phyloP scores from a whole-genome alignment of 495 filamentous ascomycete genomes.

The Trichocladium antarcticum region DNA sequence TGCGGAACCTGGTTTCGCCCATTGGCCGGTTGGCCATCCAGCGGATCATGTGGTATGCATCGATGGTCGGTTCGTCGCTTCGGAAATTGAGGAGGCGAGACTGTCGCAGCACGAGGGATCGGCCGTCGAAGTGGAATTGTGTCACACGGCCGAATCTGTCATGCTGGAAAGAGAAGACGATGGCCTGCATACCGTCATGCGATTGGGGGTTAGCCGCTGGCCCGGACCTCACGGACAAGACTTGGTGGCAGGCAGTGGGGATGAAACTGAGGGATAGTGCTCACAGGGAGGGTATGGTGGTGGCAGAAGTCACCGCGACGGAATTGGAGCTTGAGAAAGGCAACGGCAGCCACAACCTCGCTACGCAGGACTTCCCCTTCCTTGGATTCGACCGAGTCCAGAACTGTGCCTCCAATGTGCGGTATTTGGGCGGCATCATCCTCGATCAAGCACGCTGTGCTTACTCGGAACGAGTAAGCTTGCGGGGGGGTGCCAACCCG shows the following conservation, averaged over 20 bases:
- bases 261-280: too few relatives aligned
- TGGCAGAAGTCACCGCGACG: not conserved
- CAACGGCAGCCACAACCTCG: not conserved
- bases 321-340: not conserved
- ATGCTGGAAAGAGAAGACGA: slow-evolving; percentile 4
- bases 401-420: not conserved
- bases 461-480: not conserved
- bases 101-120: not conserved
- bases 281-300: not conserved
- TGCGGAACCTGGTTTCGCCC: not conserved
- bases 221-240: too few relatives aligned
- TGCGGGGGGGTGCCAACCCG: not conserved
- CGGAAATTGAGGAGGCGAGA: slow-evolving; percentile 1
- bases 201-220: too few relatives aligned
- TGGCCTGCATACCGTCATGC: not conserved
- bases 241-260: too few relatives aligned
- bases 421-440: not conserved
- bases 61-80: not conserved
- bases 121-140: slow-evolving; percentile 1
- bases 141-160: not conserved
- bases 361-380: not conserved
- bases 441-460: not conserved
- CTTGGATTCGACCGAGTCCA: not conserved
- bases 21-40: slow-evolving; percentile 2
- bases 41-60: not conserved